A percentile compares a stretch with the other conserved stretches of the same genome.
phyloP scores from a whole-genome alignment of 1,139 yeast species.

The Saccharomycopsis crataegensis region DNA sequence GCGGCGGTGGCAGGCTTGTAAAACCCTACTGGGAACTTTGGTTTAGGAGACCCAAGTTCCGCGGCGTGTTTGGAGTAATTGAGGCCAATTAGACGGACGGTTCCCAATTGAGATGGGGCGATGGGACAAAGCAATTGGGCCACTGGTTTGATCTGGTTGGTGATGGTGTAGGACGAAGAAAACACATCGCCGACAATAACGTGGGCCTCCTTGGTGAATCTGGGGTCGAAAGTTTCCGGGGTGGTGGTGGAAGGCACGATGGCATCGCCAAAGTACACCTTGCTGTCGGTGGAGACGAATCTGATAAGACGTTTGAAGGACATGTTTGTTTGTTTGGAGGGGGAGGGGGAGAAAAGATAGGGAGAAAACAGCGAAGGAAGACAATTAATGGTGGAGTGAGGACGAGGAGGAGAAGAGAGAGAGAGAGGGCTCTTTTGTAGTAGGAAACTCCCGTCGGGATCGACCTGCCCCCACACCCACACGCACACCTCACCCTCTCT shows the following conservation, averaged over 20 bases:
- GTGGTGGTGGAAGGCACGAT: conserved; percentile 23
- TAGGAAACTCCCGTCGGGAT: too few species aligned
- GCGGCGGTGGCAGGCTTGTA: conserved; percentile 39
- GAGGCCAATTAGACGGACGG: conserved; percentile 35
- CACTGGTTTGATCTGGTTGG: conserved; percentile 31
- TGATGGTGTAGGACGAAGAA: conserved; percentile 30
- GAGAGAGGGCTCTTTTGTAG: too few species aligned
- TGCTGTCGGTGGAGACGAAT: conserved; percentile 34
- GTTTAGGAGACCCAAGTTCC: conserved; percentile 31
- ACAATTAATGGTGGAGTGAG: too few species aligned
- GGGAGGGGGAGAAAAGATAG: neutral
- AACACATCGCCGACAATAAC: conserved; percentile 39
- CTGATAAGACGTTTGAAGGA: conserved; percentile 29
- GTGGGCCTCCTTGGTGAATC: conserved; percentile 30
- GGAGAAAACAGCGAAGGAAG: too few species aligned
- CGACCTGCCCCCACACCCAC: too few species aligned
- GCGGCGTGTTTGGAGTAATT: conserved; percentile 32
- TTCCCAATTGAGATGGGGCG: conserved; percentile 29
- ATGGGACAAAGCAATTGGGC: conserved; percentile 34
- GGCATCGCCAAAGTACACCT: conserved; percentile 39
- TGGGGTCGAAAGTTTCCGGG: conserved; percentile 26
- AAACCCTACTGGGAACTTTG: conserved; percentile 42
- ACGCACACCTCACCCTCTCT: too few species aligned
- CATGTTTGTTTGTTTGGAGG: too few species aligned
- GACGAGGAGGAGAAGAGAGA: too few species aligned